These are phyloP conservation scores for Trichoderma guizhouense DNA, from an alignment of 2,329 filamentous ascomycete species.

Conservation along the genomic window DNA sequence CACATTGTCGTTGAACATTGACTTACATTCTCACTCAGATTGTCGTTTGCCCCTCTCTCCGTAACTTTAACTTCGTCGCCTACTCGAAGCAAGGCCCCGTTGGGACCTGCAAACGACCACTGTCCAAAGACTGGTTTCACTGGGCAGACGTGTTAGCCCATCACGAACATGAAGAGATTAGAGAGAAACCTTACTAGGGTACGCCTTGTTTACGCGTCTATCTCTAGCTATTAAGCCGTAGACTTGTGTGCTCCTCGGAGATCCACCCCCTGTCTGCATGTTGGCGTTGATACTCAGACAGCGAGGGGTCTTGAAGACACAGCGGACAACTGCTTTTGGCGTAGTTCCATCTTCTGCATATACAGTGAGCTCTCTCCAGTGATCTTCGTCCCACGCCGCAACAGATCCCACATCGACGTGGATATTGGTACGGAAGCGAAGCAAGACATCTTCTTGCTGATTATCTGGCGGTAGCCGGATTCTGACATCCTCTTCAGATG, in stretches of 20 bases:
- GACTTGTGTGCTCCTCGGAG: constrained; percentile 18
- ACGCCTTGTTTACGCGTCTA: constrained; percentile 21
- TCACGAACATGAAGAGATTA: neutral
- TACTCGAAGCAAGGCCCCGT: constrained; percentile 20
- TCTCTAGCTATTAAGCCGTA: constrained; percentile 23
- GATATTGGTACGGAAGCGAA: constrained; percentile 22
- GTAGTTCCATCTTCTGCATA: constrained; percentile 6
- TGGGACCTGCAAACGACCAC: constrained; percentile 21
- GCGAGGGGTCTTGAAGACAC: constrained; percentile 21
- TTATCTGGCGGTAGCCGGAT: constrained; percentile 14
- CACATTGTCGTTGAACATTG: neutral
- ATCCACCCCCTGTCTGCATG: constrained; percentile 16
- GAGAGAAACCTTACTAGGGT: constrained; percentile 18
- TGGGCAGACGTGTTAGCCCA: neutral
- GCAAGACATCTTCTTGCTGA: constrained; percentile 20
- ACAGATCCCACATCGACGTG: constrained; percentile 21
- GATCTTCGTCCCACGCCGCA: constrained; percentile 20
- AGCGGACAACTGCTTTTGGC: constrained; percentile 21
- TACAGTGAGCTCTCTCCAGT: constrained; percentile 21
- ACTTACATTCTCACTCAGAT: neutral
- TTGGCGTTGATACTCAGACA: constrained; percentile 23
- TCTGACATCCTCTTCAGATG: constrained; percentile 21
- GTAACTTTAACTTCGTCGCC: constrained; percentile 26
- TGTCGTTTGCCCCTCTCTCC: constrained; percentile 3
- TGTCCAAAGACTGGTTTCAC: constrained; percentile 24